Percentiles rank a stretch among this genome's conserved stretches.
phyloP scores from a whole-genome alignment of 345 rosid genomes.

The Brassica nigra region DNA sequence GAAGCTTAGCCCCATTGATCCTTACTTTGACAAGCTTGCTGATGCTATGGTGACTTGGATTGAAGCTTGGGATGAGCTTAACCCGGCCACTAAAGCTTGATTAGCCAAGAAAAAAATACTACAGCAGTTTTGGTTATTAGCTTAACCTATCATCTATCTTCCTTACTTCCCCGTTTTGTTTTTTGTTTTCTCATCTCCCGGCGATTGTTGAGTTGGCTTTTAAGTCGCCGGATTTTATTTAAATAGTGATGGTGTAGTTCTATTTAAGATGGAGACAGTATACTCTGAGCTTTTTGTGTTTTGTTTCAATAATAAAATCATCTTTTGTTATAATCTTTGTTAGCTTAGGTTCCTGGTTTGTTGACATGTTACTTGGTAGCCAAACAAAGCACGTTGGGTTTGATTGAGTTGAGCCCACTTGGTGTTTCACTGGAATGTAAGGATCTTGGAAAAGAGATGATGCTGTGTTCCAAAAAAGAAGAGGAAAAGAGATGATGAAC shows the following conservation, averaged over 20 bases:
- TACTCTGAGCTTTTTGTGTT: slow-evolving; percentile 28
- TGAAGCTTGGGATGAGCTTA: slow-evolving; percentile 92
- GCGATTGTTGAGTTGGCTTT: slow-evolving; percentile 28
- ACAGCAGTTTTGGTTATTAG: slow-evolving; percentile 46
- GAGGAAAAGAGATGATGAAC: not conserved
- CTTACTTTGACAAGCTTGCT: slow-evolving; percentile 77
- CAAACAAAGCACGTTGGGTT: not conserved
- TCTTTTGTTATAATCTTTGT: not conserved
- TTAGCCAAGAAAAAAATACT: slow-evolving; percentile 15
- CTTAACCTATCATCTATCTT: slow-evolving; percentile 38
- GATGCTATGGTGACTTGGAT: slow-evolving; percentile 97
- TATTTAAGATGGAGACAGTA: slow-evolving; percentile 33
- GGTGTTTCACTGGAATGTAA: not conserved
- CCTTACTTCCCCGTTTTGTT: not conserved
- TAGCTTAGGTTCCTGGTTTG: not conserved
- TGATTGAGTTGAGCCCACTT: not conserved
- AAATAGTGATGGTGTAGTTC: slow-evolving; percentile 40
- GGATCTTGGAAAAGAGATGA: not conserved
- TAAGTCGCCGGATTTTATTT: slow-evolving; percentile 33
- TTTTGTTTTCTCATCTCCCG: slow-evolving; percentile 7
- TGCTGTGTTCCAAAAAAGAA: too few species aligned
- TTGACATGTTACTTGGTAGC: not conserved
- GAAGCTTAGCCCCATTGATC: slow-evolving; percentile 69
- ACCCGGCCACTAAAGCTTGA: slow-evolving; percentile 53
- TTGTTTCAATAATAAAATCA: slow-evolving; percentile 40